Conservation (phyloP, 257 asterid genomes). For the Solanum phureja region DNA sequence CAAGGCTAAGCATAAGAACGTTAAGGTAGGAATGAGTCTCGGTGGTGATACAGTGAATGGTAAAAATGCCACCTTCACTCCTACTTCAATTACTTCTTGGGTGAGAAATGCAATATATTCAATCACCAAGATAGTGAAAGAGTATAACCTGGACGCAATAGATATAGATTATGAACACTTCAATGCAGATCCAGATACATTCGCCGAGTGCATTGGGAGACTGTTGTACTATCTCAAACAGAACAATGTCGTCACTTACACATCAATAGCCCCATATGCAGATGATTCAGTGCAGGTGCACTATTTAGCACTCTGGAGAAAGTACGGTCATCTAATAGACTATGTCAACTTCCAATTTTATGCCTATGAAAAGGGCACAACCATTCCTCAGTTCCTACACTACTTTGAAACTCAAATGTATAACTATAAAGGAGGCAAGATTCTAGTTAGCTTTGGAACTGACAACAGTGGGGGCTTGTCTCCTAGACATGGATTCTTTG, state of each 20-base stretch:
- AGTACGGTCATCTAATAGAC: slow-evolving; percentile 48
- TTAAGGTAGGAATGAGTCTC: slow-evolving; percentile 60
- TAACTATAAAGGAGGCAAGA: slow-evolving; percentile 45
- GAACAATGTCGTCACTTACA: slow-evolving; percentile 29
- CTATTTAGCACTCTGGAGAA: slow-evolving; percentile 61
- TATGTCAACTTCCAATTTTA: slow-evolving; percentile 70
- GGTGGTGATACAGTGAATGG: slow-evolving; percentile 41
- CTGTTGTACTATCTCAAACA: slow-evolving; percentile 43
- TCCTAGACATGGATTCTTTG: slow-evolving; percentile 52
- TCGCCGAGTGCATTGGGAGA: slow-evolving; percentile 61
- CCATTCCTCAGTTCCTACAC: slow-evolving; percentile 42
- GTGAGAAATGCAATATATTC: slow-evolving; percentile 52
- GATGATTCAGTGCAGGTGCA: slow-evolving; percentile 32
- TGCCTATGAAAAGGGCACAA: slow-evolving; percentile 39
- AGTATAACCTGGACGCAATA: slow-evolving; percentile 52
- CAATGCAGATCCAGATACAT: slow-evolving; percentile 50
- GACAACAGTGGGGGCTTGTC: slow-evolving; percentile 59
- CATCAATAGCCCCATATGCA: slow-evolving; percentile 65
- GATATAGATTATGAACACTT: slow-evolving; percentile 81
- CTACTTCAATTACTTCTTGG: slow-evolving; percentile 44
- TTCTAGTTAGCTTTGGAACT: slow-evolving; percentile 54
- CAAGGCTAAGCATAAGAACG: slow-evolving; percentile 46
- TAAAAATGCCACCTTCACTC: slow-evolving; percentile 27
- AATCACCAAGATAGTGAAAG: slow-evolving; percentile 29
- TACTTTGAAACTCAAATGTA: slow-evolving; percentile 46